phyloP scores from a whole-genome alignment of 2,329 filamentous ascomycete species.

The Sarocladium kiliense region DNA sequence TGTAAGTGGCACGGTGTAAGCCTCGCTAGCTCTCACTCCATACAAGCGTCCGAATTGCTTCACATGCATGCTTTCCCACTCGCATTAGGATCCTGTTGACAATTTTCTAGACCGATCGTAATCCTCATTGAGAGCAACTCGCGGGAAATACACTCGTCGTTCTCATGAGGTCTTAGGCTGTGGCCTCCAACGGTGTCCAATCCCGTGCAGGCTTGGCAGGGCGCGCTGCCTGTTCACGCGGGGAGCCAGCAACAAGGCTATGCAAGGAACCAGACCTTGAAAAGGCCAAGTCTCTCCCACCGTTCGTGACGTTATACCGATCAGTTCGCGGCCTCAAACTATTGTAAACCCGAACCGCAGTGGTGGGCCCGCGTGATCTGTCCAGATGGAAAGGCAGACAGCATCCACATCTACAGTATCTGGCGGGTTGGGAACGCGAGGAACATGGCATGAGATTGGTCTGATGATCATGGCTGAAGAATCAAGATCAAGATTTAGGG shows the following conservation, averaged over 20 bases:
- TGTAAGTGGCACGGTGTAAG: slow-evolving; percentile 1
- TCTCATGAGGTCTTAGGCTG: not conserved
- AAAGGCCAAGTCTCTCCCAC: not conserved
- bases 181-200: not conserved
- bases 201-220: not conserved
- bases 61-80: not conserved
- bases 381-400: slow-evolving; percentile 2
- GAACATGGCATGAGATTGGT: not conserved
- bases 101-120: too few species aligned
- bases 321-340: not conserved
- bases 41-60: not conserved
- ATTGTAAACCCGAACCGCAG: not conserved
- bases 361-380: not conserved
- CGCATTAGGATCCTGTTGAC: too few species aligned
- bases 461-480: not conserved
- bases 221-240: not conserved
- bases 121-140: too few species aligned
- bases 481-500: not conserved
- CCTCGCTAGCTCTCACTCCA: not conserved
- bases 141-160: too few species aligned
- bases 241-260: not conserved
- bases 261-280: not conserved
- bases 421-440: too few species aligned
- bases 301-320: not conserved
- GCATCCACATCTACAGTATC: too few species aligned